Evolutionary conservation across 192 early-diverging fungal species (phyloP).

Genomic region (Mycoemilia scoparia): DNA sequence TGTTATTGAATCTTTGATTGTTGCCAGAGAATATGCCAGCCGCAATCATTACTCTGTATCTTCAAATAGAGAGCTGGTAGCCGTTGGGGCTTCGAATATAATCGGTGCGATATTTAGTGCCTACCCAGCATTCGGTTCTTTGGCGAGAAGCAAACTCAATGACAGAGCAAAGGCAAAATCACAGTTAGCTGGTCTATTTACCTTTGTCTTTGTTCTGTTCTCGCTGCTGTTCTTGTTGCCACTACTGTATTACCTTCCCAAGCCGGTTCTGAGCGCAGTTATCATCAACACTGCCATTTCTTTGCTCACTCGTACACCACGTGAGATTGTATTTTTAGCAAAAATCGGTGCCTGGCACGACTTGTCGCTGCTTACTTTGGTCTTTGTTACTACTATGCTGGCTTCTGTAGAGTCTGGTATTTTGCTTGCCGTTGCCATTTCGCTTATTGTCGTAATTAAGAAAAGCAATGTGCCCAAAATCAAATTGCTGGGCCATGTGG

Average conservation of each 20-base stretch:
- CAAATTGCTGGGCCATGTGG: conserved; percentile 48
- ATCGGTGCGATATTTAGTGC: conserved; percentile 60
- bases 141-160: conserved; percentile 85
- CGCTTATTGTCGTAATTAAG: conserved; percentile 80
- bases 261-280: conserved; percentile 60
- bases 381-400: conserved; percentile 77
- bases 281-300: conserved; percentile 68
- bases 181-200: conserved; percentile 73
- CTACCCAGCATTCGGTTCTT: conserved; percentile 72
- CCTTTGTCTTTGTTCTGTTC: conserved; percentile 53
- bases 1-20: conserved; percentile 92
- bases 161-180: conserved; percentile 81
- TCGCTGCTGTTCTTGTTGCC: conserved; percentile 71
- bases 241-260: conserved; percentile 66
- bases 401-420: conserved; percentile 88
- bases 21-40: conserved; percentile 80
- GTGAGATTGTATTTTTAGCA: conserved; percentile 65
- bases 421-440: conserved; percentile 70
- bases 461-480: conserved; percentile 73
- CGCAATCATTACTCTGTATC: conserved; percentile 84
- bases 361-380: conserved; percentile 61
- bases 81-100: conserved; percentile 78
- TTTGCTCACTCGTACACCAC: conserved; percentile 52
- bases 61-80: conserved; percentile 92
- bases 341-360: conserved; percentile 68